Percentiles rank a stretch among this genome's conserved stretches.
These are phyloP conservation scores for Eustoma russellianum DNA, from an alignment of 257 asterid genomes.

Conservation along the genomic window DNA sequence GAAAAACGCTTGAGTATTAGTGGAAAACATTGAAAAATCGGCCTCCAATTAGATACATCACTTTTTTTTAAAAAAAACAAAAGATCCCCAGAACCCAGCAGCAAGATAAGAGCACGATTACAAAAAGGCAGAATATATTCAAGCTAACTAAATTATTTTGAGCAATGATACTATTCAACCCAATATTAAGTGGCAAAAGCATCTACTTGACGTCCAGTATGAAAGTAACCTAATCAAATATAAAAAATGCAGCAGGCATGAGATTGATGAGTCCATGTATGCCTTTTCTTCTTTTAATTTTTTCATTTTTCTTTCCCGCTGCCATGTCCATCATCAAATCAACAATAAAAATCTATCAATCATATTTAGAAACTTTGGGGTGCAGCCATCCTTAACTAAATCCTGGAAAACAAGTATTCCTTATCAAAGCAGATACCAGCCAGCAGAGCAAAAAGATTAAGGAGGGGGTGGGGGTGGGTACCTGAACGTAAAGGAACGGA, in stretches of 20 bases:
- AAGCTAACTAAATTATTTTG: slow-evolving; percentile 20
- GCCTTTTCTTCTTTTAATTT: slow-evolving; percentile 1
- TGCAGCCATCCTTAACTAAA: too few species aligned
- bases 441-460: background rate
- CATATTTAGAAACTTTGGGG: slow-evolving; percentile 8
- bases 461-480: too few species aligned
- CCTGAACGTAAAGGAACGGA: slow-evolving; percentile 78
- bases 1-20: too few species aligned
- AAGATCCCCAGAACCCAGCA: slow-evolving; percentile 33
- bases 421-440: too few species aligned
- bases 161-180: slow-evolving; percentile 18
- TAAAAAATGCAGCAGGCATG: slow-evolving; percentile 8
- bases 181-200: slow-evolving; percentile 14
- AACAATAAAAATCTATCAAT: background rate
- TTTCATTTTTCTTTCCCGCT: too few species aligned
- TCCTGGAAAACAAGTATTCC: too few species aligned
- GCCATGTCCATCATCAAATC: too few species aligned
- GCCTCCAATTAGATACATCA: slow-evolving; percentile 14
- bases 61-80: background rate
- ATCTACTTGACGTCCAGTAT: background rate
- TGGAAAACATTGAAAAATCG: too few species aligned
- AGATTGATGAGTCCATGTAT: slow-evolving; percentile 10
- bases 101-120: slow-evolving; percentile 13
- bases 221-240: slow-evolving; percentile 2
- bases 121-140: slow-evolving; percentile 8